Evolutionary conservation across 768 basidiomycete genomes (phyloP), one percentile per base, ranked within the genome.

Genomic region (Lactifluus echinatus): DNA sequence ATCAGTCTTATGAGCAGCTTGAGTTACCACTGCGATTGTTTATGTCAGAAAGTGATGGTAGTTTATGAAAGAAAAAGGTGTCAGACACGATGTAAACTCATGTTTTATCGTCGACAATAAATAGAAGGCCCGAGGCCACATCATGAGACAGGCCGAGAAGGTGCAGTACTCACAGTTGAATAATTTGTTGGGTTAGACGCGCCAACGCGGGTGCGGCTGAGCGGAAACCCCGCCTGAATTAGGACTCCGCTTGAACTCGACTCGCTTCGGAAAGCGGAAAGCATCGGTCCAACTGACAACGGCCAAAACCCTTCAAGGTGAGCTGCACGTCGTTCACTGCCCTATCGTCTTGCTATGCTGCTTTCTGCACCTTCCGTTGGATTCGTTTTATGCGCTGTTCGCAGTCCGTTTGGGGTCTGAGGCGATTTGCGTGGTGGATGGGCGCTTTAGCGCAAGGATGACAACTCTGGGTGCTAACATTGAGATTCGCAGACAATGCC

Each of bases 401-500:
- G 4, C 45, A 43, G 23, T 53, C 26, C 47, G 47, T 42, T 37
- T 42, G 50, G 48, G 47, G 43, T 36, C 42, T 24, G 26, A 28
- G 33, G 51, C 12, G 26, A 24, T 55, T 61, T 12, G 69, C 73
- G 54, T 57, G 67, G 66, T 77, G 81, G 84, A 86, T 87, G 79
- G 73, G 68, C 67, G 59, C 65, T 66, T 66, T 60, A 48, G 49
- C 54, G 58, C 31, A 55, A 29, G 44, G 64, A 58, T 63, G 63
- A 53, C 56, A 43, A 42, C 57, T 49, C 58, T 49, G 11, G 29
- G 60, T 56, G 64, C 68, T 70, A 56, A 69, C 63, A 57, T 53
- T 64, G 53, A 19, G n/a, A 39, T 48, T 8, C 39, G 61, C 59
- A 79, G 74, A 75, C 76, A 75, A 97, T 96, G 96, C 96, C 96